A percentile compares a stretch with the other conserved stretches of the same genome.
Evolutionary conservation across 495 filamentous ascomycete species (phyloP).

Genomic region (Talaromyces liani): DNA sequence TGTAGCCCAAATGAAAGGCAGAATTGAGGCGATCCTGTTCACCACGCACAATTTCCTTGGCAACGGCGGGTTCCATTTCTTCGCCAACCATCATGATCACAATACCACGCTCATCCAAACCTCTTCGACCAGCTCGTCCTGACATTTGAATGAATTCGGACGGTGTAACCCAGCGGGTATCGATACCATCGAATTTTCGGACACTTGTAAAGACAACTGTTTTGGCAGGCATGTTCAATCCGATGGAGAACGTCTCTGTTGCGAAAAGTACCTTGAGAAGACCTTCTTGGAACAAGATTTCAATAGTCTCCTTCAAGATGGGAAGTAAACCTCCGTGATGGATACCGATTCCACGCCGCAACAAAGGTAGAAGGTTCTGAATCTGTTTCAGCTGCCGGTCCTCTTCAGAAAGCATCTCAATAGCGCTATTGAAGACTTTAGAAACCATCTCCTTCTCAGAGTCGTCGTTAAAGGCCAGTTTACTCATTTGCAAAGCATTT

Average conservation of each 20-base stretch:
- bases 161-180: conserved; percentile 76
- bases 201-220: conserved; percentile 97
- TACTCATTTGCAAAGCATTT: conserved; percentile 74
- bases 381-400: conserved; percentile 86
- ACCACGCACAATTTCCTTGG: conserved; percentile 90
- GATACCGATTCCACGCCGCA: conserved; percentile 89
- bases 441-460: conserved; percentile 90
- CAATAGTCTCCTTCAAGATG: conserved; percentile 96
- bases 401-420: conserved; percentile 83
- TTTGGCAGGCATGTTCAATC: conserved; percentile 98
- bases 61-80: conserved; percentile 89
- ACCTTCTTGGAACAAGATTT: conserved; percentile 97
- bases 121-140: conserved; percentile 88
- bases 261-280: conserved; percentile 97
- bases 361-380: conserved; percentile 77
- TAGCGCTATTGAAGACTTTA: conserved; percentile 87
- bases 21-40: conserved; percentile 96
- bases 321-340: conserved; percentile 95
- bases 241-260: conserved; percentile 97
- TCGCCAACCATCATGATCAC: conserved; percentile 99
- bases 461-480: conserved; percentile 93
- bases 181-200: conserved; percentile 85
- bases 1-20: conserved; percentile 97
- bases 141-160: conserved; percentile 99
- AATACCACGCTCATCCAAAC: conserved; percentile 95